Evolutionary conservation across 805 yeast species (phyloP).

Genomic region (Ogataea corticis): DNA sequence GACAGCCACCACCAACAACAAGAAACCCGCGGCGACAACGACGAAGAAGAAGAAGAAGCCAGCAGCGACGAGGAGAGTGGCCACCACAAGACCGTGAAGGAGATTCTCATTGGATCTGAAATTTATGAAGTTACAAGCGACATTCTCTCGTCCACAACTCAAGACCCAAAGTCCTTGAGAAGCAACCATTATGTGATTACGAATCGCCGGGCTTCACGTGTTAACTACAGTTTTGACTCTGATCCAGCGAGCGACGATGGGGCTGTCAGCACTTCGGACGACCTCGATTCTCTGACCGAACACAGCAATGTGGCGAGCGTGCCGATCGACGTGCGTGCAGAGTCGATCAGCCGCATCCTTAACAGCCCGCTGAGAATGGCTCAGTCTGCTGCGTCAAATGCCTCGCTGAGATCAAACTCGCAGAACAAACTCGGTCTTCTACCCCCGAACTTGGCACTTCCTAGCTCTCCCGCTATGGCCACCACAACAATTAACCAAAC

Average conservation of each 20-base stretch:
- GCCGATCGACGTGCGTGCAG: conserved; percentile 20
- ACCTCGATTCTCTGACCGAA: conserved; percentile 20
- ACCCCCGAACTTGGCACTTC: conserved; percentile 15
- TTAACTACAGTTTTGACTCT: background rate
- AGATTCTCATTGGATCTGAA: conserved; percentile 18
- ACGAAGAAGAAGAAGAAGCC: conserved; percentile 4
- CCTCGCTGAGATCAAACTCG: conserved; percentile 19
- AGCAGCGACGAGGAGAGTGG: conserved; percentile 11
- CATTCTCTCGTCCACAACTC: conserved; percentile 21
- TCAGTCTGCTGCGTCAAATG: conserved; percentile 21
- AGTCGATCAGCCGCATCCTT: conserved; percentile 19
- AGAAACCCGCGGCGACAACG: background rate
- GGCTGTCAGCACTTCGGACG: conserved; percentile 10
- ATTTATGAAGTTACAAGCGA: conserved; percentile 25
- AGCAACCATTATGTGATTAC: conserved; percentile 3
- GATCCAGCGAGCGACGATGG: conserved; percentile 1
- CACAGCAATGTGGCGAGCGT: conserved; percentile 8
- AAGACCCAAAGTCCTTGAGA: conserved; percentile 22
- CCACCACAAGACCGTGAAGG: conserved; percentile 17
- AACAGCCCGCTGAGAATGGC: conserved; percentile 23
- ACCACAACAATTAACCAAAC: conserved; percentile 18
- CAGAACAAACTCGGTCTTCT: conserved; percentile 18
- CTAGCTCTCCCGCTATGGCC: conserved; percentile 20
- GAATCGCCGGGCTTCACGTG: conserved; percentile 3
- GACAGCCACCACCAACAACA: conserved; percentile 15